Evolutionary conservation across 2,329 filamentous ascomycete genomes (phyloP).

Genomic region (Penicillium vulpinum): DNA sequence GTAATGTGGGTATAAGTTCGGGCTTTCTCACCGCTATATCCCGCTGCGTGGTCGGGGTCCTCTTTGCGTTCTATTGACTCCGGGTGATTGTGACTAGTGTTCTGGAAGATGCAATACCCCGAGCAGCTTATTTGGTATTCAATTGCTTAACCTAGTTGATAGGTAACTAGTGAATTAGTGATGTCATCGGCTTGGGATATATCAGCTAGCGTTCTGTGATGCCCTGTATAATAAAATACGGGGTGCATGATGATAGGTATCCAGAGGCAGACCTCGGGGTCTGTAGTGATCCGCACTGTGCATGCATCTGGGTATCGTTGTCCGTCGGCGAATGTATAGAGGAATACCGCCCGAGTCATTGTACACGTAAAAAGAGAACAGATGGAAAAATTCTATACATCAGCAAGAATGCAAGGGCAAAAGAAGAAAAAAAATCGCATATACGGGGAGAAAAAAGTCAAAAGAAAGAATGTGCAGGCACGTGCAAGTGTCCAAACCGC

Average conservation of each 20-base stretch:
- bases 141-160: conserved; percentile 1
- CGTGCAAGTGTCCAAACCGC: conserved; percentile 14
- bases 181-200: not conserved
- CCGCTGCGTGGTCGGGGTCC: not conserved
- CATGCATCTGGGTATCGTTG: not conserved
- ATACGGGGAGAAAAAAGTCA: conserved; percentile 1
- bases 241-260: not conserved
- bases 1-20: not conserved
- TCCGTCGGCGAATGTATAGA: not conserved
- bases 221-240: not conserved
- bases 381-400: conserved; percentile 16
- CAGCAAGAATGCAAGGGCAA: not conserved
- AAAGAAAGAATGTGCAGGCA: conserved; percentile 10
- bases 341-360: not conserved
- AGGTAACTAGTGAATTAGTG: not conserved
- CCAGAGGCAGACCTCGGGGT: not conserved
- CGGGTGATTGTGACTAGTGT: not conserved
- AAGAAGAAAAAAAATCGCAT: not conserved
- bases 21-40: conserved; percentile 3
- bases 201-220: not conserved
- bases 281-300: not conserved
- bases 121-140: not conserved
- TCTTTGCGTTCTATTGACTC: not conserved
- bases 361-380: conserved; percentile 1
- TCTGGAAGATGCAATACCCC: not conserved